Evolutionary conservation across 345 rosid genomes (phyloP), one percentile per base, ranked within the genome.

Genomic region (Euphorbia peplus): DNA sequence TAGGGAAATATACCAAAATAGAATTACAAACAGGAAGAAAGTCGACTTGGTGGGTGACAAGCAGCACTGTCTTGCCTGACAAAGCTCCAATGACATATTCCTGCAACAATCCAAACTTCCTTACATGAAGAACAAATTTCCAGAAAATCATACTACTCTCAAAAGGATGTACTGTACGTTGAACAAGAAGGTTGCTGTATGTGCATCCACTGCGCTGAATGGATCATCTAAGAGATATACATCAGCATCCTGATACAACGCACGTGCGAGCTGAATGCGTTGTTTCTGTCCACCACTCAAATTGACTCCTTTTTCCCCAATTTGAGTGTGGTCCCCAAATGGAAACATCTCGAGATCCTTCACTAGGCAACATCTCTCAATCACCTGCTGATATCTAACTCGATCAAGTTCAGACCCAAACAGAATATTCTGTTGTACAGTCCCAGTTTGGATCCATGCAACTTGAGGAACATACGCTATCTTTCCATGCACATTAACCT

Each of bases 11-110:
- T 75, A 86, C 88, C 87, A 82, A 62, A 63, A 86, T 75, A 5
- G 72, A 75, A 80, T 74, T 57, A 53, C 82, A 81, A 41, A 78
- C 77, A 13, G 81, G 84, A 60, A 86, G 85, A 72, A 84, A 86
- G 66, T 84, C 87, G 9, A 86, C 81, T 82, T 81, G 91, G 63
- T 82, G 88, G 4, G 87, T 84, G 25, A 84, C 87, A 4, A 83
- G 85, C 63, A 87, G 26, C 51, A 84, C 87, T 10, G 86, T 83
- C 82, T 87, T 86, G 63, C 30, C 60, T 8, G 79, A 55, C 28
- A 84, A 68, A 64, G 86, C 85, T 79, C 63, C 80, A 66, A 78
- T 75, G 41, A 84, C 80, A 77, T 75, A 81, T 19, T 82, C 87
- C 91, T 86, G 85, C 63, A 60, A 63, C 44, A 53, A 62, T 16